Evolutionary conservation across 2,329 filamentous ascomycete genomes (phyloP), one percentile per base, ranked within the genome.

Genomic region (Macrophomina phaseolina): DNA sequence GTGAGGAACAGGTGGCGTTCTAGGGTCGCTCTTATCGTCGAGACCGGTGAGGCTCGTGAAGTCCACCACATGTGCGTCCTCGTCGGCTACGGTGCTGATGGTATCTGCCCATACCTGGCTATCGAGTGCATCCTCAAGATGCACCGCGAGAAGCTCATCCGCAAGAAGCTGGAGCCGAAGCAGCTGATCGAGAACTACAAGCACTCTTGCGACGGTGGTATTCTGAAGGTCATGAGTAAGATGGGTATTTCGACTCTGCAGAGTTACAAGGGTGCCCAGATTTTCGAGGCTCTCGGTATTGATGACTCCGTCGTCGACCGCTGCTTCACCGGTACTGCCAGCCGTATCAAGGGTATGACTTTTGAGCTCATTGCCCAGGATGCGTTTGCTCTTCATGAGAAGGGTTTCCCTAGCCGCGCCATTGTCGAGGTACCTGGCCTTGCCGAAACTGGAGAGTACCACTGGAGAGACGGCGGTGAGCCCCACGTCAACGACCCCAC

Each of bases 41-140:
- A 98, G 84, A 97, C 94, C 70, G 94, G 91, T 53, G 94, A 98
- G 79, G 94, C 94, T 73, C 92, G 94, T 81, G 94, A 98, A 81
- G 94, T 98, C 7, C 94, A 98, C 80, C 94, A 98, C 82, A 97
- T 97, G 93, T 97, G 93, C 82, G 94, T 98, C n/a, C 86, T 97
- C 51, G 87, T 98, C 68, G 94, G 94, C 65, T 98, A 98, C 74
- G 94, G 94, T 82, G 93, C 91, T 65, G 94, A 98, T 81, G 94
- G 90, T 58, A 89, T 98, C 77, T 97, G 95, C 84, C 94, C 94
- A 23, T 97, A 97, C 80, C 89, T 97, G 60, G 91, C 94, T 16
- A 92, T 97, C 83, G 94, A 98, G 83, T 97, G 94, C 76, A 97
- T 98, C 73, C 83, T 97, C 72, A 98, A 97, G 89, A 91, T 98